Base-by-base conservation (phyloP, 495 filamentous ascomycete genomes). In the Amorphotheca resinae region DNA sequence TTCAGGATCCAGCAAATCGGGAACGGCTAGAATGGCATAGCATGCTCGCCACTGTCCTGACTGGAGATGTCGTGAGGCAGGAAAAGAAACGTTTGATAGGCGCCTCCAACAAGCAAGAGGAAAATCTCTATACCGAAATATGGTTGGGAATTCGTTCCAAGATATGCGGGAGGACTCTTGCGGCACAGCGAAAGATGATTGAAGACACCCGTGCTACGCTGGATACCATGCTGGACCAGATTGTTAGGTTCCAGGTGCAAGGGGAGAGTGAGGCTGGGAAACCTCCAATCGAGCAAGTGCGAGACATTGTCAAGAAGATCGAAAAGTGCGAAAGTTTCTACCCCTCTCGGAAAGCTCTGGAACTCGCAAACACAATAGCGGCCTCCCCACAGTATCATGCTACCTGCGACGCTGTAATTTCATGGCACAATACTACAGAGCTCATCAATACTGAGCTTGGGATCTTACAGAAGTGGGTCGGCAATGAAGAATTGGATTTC, bases 381-480 rank as follows among this genome's bases (percentile, higher is more conserved):
- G 79, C 73, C 7, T 93, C 87, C 5, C 66, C 72, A 3, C 70
- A 78, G 18, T 96, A 85, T 57, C 65, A 69, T 37, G 76, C 86
- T 33, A 87, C 83, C 30, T 87, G 80, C 52, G 84, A 89, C 48
- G 78, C 91, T 22, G 75, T 98, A 42, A 80, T 93, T 44, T 77
- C 93, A 0, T 98, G 91, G 91, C 80, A 94, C 62, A 96, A 95
- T 59, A 95, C 88, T 32, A 96, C 89, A n/a, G 76, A 88, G 56
- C 78, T 96, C 52, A 96, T 98, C 66, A 95, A 88, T 56, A 96
- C 85, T 2, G 82, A 96, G 58, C 70, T 98, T 34, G 78, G 76
- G 22, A 85, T 96, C 45, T 60, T 98, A 45, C 86, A 87, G 58
- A 84, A 76, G 42, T 98, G 91, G 91, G 91, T 96, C 26, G 91